phyloP scores from a whole-genome alignment of 2,329 filamentous ascomycete genomes.

The Stenocarpella maydis region DNA sequence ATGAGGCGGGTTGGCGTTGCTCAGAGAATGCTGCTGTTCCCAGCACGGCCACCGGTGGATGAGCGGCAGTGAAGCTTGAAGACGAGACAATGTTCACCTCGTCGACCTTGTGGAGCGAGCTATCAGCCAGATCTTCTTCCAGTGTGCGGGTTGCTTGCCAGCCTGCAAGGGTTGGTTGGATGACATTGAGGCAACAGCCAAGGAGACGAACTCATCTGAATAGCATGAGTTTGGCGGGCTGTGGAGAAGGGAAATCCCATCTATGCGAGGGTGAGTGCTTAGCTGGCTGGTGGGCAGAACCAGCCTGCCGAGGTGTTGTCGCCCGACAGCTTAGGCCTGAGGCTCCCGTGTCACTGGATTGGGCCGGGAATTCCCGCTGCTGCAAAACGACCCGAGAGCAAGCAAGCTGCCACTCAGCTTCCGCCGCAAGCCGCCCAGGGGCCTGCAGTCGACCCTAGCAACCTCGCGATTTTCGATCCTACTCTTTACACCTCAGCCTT shows the following conservation, averaged over 20 bases:
- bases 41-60: neutral
- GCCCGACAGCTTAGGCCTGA: neutral
- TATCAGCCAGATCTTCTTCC: no score
- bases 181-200: neutral
- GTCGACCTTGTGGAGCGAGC: neutral
- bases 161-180: neutral
- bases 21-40: neutral
- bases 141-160: neutral
- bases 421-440: no score
- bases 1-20: neutral
- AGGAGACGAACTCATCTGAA: neutral
- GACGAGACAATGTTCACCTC: neutral
- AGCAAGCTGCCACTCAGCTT: constrained; percentile 18
- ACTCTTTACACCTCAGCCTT: constrained; percentile 33
- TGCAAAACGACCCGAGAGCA: constrained; percentile 12
- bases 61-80: constrained; percentile 3
- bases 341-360: constrained; percentile 20
- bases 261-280: neutral
- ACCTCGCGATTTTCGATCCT: constrained; percentile 32
- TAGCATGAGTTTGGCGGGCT: neutral
- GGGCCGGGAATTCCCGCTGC: constrained; percentile 29
- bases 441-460: constrained; percentile 12
- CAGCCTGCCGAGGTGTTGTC: constrained; percentile 13
- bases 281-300: neutral
- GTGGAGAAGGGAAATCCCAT: neutral